Percentiles rank a stretch among this genome's conserved stretches.
Conservation (phyloP, 495 filamentous ascomycete species). For the Bacidia rubella region DNA sequence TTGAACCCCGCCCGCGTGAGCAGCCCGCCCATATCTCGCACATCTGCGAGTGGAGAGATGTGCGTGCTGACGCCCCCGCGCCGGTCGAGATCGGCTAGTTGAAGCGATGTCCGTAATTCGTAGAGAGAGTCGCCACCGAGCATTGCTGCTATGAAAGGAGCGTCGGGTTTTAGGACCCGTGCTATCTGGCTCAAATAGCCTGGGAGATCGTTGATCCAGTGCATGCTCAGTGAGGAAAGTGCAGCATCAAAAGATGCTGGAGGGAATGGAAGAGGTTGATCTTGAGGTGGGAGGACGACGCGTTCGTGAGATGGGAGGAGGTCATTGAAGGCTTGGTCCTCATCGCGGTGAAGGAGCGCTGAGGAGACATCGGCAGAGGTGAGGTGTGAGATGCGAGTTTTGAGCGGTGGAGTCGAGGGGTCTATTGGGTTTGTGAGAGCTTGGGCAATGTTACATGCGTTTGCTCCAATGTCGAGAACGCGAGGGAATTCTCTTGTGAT, state of each 20-base stretch:
- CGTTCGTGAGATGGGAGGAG: slow-evolving; percentile 52
- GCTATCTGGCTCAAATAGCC: slow-evolving; percentile 69
- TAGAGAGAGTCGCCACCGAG: slow-evolving; percentile 87
- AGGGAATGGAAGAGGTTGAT: slow-evolving; percentile 63
- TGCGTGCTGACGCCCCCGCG: slow-evolving; percentile 78
- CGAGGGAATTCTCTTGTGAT: slow-evolving; percentile 76
- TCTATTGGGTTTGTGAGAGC: slow-evolving; percentile 49
- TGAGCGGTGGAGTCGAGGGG: slow-evolving; percentile 47
- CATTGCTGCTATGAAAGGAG: slow-evolving; percentile 90
- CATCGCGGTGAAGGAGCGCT: slow-evolving; percentile 70
- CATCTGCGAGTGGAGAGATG: slow-evolving; percentile 81
- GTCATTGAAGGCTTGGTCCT: slow-evolving; percentile 58
- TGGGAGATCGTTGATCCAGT: slow-evolving; percentile 97
- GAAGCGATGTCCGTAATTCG: slow-evolving; percentile 86
- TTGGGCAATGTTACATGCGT: slow-evolving; percentile 85
- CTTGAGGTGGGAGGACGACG: slow-evolving; percentile 40
- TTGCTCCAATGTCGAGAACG: slow-evolving; percentile 89
- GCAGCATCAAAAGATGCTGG: slow-evolving; percentile 77
- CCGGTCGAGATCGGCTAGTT: slow-evolving; percentile 81
- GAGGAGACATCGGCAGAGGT: slow-evolving; percentile 70
- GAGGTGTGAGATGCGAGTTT: slow-evolving; percentile 52
- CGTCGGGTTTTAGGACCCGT: slow-evolving; percentile 72
- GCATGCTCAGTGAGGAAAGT: slow-evolving; percentile 71
- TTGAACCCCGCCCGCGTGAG: slow-evolving; percentile 81
- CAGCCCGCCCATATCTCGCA: slow-evolving; percentile 79